A percentile compares a stretch with the other conserved stretches of the same genome.
These are phyloP conservation scores for Aspergillus calidoustus DNA, from an alignment of 2,329 filamentous ascomycete species.

Conservation along the genomic window DNA sequence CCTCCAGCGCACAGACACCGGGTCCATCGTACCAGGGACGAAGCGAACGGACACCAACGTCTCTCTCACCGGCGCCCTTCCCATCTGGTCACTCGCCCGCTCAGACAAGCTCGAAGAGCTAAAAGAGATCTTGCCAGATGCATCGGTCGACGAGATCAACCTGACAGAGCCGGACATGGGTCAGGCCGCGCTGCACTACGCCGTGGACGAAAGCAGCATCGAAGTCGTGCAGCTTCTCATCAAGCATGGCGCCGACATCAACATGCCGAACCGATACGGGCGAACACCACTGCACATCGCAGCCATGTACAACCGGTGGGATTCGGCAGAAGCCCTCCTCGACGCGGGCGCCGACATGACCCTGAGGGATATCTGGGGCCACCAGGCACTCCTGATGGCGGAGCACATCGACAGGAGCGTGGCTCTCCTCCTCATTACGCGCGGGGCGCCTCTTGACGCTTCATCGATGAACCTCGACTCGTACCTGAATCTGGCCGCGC, in stretches of 20 bases:
- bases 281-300: constrained; percentile 4
- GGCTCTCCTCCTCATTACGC: background rate
- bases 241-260: constrained; percentile 9
- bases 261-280: constrained; percentile 9
- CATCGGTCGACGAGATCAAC: constrained; percentile 1
- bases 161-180: constrained; percentile 14
- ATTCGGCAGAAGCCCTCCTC: background rate
- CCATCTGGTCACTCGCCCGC: constrained; percentile 7
- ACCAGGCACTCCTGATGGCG: background rate
- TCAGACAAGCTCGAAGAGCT: background rate
- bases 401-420: background rate
- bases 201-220: background rate
- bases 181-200: constrained; percentile 13
- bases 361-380: background rate
- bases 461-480: background rate
- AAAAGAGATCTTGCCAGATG: background rate
- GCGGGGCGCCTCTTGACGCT: background rate
- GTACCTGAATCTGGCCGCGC: constrained; percentile 1
- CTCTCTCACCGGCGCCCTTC: background rate
- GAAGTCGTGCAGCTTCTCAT: background rate
- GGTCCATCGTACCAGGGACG: background rate
- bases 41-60: constrained; percentile 5
- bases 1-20: background rate
- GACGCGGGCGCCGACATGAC: constrained; percentile 1
- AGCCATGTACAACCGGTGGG: background rate